Evolutionary conservation across 257 asterid genomes (phyloP).

Genomic region (Catharanthus roseus): DNA sequence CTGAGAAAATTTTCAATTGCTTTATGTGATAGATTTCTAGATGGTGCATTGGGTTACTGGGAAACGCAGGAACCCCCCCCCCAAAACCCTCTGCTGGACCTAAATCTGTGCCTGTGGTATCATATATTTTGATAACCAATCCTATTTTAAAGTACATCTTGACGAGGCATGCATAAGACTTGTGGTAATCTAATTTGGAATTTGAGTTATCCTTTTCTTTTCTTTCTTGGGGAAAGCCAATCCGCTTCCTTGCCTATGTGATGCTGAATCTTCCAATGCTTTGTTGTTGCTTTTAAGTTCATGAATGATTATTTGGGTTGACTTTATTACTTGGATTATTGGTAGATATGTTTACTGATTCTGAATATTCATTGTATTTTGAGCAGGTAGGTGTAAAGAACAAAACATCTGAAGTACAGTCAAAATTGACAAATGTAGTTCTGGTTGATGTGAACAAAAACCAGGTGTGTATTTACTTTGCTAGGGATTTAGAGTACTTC

Average conservation of each 20-base stretch:
- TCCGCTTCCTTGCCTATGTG: neutral
- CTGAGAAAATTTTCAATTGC: too few relatives aligned
- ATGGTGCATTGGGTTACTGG: too few relatives aligned
- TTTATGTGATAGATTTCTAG: too few relatives aligned
- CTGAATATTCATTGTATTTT: constrained; percentile 15
- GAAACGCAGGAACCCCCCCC: too few relatives aligned
- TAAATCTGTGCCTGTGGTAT: neutral
- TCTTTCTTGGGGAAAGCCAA: neutral
- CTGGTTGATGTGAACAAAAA: constrained; percentile 84
- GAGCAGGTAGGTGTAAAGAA: constrained; percentile 93
- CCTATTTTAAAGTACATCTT: neutral
- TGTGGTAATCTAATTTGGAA: neutral
- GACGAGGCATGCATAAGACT: neutral
- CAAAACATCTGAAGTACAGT: constrained; percentile 76
- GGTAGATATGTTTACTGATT: neutral
- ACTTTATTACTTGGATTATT: neutral
- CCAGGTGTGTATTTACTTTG: constrained; percentile 52
- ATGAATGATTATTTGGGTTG: neutral
- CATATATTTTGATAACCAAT: neutral
- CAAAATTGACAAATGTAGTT: constrained; percentile 69
- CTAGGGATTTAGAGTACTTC: constrained; percentile 1
- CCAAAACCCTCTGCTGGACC: neutral
- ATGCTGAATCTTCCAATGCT: neutral
- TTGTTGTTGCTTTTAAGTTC: neutral
- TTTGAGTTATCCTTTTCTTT: neutral